These are phyloP conservation scores for Lyophyllum decastes DNA, from an alignment of 768 basidiomycete species.

Conservation along the genomic window DNA sequence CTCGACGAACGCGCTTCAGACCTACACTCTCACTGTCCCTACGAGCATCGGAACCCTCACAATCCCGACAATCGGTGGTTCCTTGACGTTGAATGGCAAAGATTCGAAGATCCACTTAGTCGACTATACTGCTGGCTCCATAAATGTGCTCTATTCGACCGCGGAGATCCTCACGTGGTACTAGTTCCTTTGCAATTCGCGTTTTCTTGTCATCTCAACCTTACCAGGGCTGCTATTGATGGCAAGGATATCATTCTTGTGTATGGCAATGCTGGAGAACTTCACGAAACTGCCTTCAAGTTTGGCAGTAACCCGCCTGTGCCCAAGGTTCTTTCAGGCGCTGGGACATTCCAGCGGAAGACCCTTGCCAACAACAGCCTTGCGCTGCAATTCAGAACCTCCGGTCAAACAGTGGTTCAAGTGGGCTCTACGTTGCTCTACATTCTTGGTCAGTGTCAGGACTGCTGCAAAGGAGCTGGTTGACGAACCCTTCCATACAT, in stretches of 20 bases:
- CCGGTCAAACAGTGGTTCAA: constrained; percentile 47
- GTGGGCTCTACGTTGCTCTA: constrained; percentile 44
- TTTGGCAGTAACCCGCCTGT: constrained; percentile 27
- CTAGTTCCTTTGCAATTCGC: not conserved
- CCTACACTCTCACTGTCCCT: constrained; percentile 42
- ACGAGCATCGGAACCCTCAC: constrained; percentile 45
- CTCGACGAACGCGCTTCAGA: constrained; percentile 37
- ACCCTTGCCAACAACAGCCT: constrained; percentile 34
- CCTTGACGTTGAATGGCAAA: constrained; percentile 46
- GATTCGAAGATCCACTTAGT: constrained; percentile 55
- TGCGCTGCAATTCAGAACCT: constrained; percentile 45
- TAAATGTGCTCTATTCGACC: constrained; percentile 46
- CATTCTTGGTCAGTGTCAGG: constrained; percentile 38
- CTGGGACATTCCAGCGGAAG: constrained; percentile 36
- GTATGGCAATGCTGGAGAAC: constrained; percentile 47
- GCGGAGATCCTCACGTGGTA: constrained; percentile 53
- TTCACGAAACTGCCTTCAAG: constrained; percentile 52
- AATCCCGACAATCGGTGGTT: constrained; percentile 44
- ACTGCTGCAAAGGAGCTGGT: not conserved
- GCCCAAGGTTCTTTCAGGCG: constrained; percentile 36
- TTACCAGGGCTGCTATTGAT: constrained; percentile 46
- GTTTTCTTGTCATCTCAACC: not conserved
- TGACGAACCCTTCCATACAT: not conserved
- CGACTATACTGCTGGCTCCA: constrained; percentile 47
- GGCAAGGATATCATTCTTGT: constrained; percentile 46